phyloP scores from a whole-genome alignment of 164 flowering plant genomes.

The Aristolochia contorta region DNA sequence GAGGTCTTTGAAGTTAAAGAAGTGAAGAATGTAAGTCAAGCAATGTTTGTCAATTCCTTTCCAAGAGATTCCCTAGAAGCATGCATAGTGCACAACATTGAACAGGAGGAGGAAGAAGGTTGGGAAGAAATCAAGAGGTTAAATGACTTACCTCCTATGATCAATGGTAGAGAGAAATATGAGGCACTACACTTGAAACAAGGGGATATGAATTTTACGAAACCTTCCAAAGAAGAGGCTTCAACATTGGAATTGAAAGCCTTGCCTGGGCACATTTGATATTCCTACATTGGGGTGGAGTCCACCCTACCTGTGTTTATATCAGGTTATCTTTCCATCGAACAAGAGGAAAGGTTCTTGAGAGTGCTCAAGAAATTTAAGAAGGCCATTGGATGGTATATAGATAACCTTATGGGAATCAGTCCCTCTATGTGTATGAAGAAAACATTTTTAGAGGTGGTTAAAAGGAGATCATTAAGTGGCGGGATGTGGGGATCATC shows the following conservation, averaged over 20 bases:
- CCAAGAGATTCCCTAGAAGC: neutral
- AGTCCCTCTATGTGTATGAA: neutral
- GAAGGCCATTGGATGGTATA: neutral
- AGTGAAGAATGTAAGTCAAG: too few species aligned
- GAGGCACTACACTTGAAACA: too few species aligned
- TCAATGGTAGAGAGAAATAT: too few species aligned
- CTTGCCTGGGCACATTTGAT: neutral
- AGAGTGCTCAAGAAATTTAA: neutral
- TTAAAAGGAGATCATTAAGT: neutral
- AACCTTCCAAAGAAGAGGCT: too few species aligned
- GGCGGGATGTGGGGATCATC: neutral
- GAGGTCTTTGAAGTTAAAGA: neutral
- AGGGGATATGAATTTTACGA: too few species aligned
- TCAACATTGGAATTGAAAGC: neutral
- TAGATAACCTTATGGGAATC: neutral
- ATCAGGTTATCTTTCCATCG: neutral
- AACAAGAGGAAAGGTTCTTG: neutral
- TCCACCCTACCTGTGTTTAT: neutral
- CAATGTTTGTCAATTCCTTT: neutral
- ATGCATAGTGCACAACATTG: neutral
- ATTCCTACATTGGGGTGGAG: too few species aligned
- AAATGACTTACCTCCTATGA: too few species aligned
- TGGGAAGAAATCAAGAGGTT: neutral
- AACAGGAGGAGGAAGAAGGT: neutral
- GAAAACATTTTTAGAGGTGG: neutral